These are phyloP conservation scores for Agaricus subrufescens DNA, from an alignment of 768 basidiomycete species.

Conservation along the genomic window DNA sequence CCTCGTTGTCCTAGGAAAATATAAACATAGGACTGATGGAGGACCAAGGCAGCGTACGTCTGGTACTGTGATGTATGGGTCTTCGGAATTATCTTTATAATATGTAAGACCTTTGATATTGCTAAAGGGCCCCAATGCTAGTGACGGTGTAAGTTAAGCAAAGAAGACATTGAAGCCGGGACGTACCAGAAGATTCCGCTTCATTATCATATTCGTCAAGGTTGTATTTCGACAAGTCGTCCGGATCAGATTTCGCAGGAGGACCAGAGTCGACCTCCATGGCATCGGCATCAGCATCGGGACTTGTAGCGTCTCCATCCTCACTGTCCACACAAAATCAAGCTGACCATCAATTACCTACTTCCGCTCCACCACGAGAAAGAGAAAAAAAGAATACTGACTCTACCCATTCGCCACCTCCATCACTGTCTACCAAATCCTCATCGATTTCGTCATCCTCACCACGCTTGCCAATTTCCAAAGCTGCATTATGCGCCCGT, in stretches of 20 bases:
- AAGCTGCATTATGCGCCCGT: slow-evolving; percentile 72
- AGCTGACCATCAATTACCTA: slow-evolving; percentile 12
- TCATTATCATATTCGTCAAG: slow-evolving; percentile 93
- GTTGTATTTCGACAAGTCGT: slow-evolving; percentile 84
- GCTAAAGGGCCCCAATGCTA: slow-evolving; percentile 80
- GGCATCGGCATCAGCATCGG: slow-evolving; percentile 49
- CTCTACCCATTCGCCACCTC: slow-evolving; percentile 80
- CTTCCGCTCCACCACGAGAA: slow-evolving; percentile 2
- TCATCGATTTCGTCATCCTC: slow-evolving; percentile 62
- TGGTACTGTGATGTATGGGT: slow-evolving; percentile 96
- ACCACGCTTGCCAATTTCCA: slow-evolving; percentile 62
- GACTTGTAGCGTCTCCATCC: slow-evolving; percentile 47
- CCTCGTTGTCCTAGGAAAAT: slow-evolving; percentile 51
- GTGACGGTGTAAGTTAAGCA: not conserved
- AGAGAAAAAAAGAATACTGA: slow-evolving; percentile 41
- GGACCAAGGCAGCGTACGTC: slow-evolving; percentile 49
- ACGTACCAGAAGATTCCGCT: slow-evolving; percentile 30
- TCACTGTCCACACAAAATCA: slow-evolving; percentile 23
- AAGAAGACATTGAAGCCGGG: slow-evolving; percentile 2
- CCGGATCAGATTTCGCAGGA: slow-evolving; percentile 31
- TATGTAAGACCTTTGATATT: slow-evolving; percentile 94
- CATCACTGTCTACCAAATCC: slow-evolving; percentile 38
- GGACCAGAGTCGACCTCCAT: slow-evolving; percentile 57
- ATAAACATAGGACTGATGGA: slow-evolving; percentile 9
- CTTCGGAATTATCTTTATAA: slow-evolving; percentile 87